Evolutionary conservation across 768 basidiomycete species (phyloP).

Genomic region (Ephemerocybe angulata): DNA sequence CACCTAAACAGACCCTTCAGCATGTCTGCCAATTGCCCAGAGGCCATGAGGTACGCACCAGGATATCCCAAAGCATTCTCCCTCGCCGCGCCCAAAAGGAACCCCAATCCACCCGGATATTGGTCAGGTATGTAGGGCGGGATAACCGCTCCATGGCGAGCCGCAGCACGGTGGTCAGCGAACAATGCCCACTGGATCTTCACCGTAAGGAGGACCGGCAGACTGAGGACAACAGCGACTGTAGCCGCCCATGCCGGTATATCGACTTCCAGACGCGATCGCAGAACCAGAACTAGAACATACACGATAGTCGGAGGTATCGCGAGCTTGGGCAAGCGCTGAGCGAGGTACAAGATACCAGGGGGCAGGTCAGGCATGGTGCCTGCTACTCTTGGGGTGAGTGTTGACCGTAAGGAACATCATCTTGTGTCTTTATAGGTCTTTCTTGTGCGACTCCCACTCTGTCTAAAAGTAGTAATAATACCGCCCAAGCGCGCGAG

Average conservation of each 20-base stretch:
- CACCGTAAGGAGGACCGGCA: conserved; percentile 17
- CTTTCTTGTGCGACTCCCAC: no score
- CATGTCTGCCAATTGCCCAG: background rate
- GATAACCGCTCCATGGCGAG: conserved; percentile 18
- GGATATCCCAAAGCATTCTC: conserved; percentile 29
- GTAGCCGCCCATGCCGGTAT: conserved; percentile 11
- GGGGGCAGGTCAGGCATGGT: conserved; percentile 22
- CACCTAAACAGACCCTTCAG: conserved; percentile 19
- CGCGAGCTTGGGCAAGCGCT: conserved; percentile 15
- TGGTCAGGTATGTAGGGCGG: conserved; percentile 16
- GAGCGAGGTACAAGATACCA: conserved; percentile 22
- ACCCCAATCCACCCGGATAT: conserved; percentile 16
- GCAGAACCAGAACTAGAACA: conserved; percentile 5
- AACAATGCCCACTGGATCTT: conserved; percentile 13
- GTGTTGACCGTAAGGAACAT: no score
- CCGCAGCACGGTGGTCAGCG: conserved; percentile 14
- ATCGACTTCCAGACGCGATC: background rate
- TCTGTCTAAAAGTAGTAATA: no score
- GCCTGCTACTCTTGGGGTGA: no score
- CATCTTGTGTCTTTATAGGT: no score
- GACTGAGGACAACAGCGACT: conserved; percentile 13
- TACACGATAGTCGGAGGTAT: conserved; percentile 19
- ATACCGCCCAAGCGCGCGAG: no score
- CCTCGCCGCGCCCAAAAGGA: conserved; percentile 10
- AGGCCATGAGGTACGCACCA: conserved; percentile 18